A percentile compares a stretch with the other conserved stretches of the same genome.
phyloP scores from a whole-genome alignment of 352 stramenopile genomes.

The Phytophthora fragariae region DNA sequence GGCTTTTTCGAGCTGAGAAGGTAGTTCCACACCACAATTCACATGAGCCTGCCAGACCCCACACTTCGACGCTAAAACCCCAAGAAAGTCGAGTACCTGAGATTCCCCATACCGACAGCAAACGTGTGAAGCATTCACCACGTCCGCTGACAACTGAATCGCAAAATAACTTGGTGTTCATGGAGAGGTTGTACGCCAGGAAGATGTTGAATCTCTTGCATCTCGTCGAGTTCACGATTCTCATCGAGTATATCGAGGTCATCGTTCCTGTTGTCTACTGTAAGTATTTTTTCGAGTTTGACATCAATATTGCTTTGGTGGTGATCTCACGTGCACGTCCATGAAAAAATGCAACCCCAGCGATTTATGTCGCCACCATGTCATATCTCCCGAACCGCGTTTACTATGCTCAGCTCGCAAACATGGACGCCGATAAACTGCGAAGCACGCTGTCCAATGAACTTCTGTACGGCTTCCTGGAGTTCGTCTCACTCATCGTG shows the following conservation, averaged over 20 bases:
- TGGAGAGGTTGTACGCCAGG: constrained; percentile 19
- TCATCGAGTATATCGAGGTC: constrained; percentile 43
- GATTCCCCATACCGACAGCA: not conserved
- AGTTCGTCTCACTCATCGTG: constrained; percentile 22
- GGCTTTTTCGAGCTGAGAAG: constrained; percentile 3
- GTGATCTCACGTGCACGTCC: not conserved
- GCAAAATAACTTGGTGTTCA: constrained; percentile 11
- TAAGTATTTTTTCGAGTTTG: constrained; percentile 6
- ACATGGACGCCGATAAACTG: constrained; percentile 24
- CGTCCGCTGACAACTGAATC: not conserved
- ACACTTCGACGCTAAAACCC: not conserved
- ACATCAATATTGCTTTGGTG: not conserved
- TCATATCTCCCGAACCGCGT: constrained; percentile 34
- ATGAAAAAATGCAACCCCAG: constrained; percentile 14
- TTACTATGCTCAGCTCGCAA: constrained; percentile 34
- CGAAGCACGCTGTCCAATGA: constrained; percentile 32
- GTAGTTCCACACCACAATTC: not conserved
- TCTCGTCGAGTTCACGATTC: constrained; percentile 46
- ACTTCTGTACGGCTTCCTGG: constrained; percentile 25
- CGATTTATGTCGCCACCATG: constrained; percentile 29
- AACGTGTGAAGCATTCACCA: not conserved
- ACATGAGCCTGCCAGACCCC: not conserved
- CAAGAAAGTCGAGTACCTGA: constrained; percentile 7
- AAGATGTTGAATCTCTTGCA: constrained; percentile 31
- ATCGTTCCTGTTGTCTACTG: constrained; percentile 40